Base-by-base conservation (phyloP, 208 protist species). In the Trypanosoma cruzi region DNA sequence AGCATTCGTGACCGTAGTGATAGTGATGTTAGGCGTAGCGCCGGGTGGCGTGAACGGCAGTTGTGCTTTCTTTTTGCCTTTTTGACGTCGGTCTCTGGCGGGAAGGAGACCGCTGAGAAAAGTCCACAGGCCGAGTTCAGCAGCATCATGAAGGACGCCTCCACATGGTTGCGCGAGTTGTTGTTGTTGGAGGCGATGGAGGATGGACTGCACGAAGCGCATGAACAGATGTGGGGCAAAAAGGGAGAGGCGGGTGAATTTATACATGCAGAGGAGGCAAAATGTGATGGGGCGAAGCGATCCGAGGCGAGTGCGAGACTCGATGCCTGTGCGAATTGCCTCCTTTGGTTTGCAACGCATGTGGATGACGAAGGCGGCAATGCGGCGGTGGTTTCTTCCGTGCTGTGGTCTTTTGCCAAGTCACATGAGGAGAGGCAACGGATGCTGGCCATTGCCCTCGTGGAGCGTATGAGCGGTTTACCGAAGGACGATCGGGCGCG, bases 391-490 rank as follows among this genome's bases (percentile, higher is more conserved):
- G 71, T 93, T 48, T 77, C 62, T 20, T 70, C 77, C n/a, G 32
- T 86, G 16, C 50, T 89, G 6, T 80, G 71, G 54, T 80, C 73
- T 48, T 75, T 81, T 16, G 73, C 77, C 36, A 56, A 68, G 11
- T 84, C 82, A 0, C 6, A 46, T 1, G 71, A 75, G 2, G 57
- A 70, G 11, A 60, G 63, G 32, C 72, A 78, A 44, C 81, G 84
- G 5, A 63, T 85, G 32, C 84, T 82, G 48, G 82, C 79, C 4
- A 65, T 90, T 54, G 71, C 77, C 28, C 63, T 89, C 5, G 73
- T 85, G 34, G 58, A 78, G 24, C 78, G 80, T 61, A 71, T 74
- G 22, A 88, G 83, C 67, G 52, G 68, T 14, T 64, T 73, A 22
- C 48, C 80, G 20, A 50, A 61, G 32, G 70, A 77, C 29, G 81